Percentiles rank a stretch among this genome's conserved stretches.
These are phyloP conservation scores for Beauveria sp. DNA, from an alignment of 2,329 filamentous ascomycete species.

Conservation along the genomic window DNA sequence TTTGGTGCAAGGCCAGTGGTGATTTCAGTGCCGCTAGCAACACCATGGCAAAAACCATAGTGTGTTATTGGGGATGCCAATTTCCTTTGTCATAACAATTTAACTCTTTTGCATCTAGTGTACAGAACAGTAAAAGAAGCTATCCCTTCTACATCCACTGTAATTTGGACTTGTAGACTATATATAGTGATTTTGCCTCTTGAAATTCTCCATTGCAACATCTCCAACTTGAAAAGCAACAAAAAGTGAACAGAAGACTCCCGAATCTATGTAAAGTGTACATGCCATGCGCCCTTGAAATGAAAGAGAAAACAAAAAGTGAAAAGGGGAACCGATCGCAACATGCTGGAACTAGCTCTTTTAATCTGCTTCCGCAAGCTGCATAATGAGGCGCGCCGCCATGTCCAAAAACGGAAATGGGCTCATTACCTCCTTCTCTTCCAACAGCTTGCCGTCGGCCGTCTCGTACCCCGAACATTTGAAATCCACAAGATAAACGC, in stretches of 20 bases:
- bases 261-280: not conserved
- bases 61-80: not conserved
- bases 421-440: conserved; percentile 91
- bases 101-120: not conserved
- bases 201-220: not conserved
- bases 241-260: not conserved
- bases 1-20: too few relatives aligned
- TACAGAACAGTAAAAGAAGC: not conserved
- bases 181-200: not conserved
- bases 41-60: not conserved
- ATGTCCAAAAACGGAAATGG: conserved; percentile 95
- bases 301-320: not conserved
- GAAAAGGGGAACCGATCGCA: not conserved
- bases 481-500: conserved; percentile 95
- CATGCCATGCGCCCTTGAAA: not conserved
- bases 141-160: not conserved
- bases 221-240: not conserved
- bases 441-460: conserved; percentile 61
- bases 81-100: conserved; percentile 1
- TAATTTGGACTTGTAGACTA: not conserved
- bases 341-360: too few relatives aligned
- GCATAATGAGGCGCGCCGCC: conserved; percentile 84
- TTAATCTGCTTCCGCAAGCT: conserved; percentile 64
- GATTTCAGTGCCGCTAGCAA: too few relatives aligned
- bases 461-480: conserved; percentile 96